phyloP scores from a whole-genome alignment of 1,139 yeast species.

The Wickerhamomyces sp. region DNA sequence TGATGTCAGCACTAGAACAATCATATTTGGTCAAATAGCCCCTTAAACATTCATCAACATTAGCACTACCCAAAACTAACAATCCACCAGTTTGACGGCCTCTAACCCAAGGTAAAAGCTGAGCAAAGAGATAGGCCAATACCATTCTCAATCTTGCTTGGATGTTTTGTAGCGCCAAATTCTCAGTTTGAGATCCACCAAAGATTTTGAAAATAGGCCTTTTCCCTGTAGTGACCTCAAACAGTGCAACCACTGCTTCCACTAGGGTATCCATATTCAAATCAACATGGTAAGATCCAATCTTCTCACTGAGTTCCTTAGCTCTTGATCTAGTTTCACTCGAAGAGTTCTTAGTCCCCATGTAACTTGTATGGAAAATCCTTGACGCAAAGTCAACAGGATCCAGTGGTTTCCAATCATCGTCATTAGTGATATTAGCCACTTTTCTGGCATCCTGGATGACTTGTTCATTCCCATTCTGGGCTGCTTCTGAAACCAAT shows the following conservation, averaged over 20 bases:
- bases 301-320: slow-evolving; percentile 62
- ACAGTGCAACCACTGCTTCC: slow-evolving; percentile 63
- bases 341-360: slow-evolving; percentile 96
- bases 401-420: slow-evolving; percentile 60
- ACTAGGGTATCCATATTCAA: slow-evolving; percentile 88
- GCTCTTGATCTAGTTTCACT: slow-evolving; percentile 82
- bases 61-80: slow-evolving; percentile 90
- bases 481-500: slow-evolving; percentile 64
- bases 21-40: slow-evolving; percentile 96
- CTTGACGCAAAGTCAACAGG: slow-evolving; percentile 73
- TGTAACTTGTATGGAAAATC: slow-evolving; percentile 83
- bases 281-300: slow-evolving; percentile 89
- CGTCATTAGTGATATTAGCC: slow-evolving; percentile 41
- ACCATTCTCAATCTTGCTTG: slow-evolving; percentile 97
- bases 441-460: slow-evolving; percentile 66
- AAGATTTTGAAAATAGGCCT: slow-evolving; percentile 83
- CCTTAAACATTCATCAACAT: slow-evolving; percentile 94
- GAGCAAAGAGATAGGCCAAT: slow-evolving; percentile 87
- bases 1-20: slow-evolving; percentile 93
- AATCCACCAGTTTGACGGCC: slow-evolving; percentile 62
- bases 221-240: slow-evolving; percentile 87
- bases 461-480: slow-evolving; percentile 68
- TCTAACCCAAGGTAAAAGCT: slow-evolving; percentile 91
- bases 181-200: slow-evolving; percentile 91
- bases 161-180: slow-evolving; percentile 89